Evolutionary conservation across 2,329 filamentous ascomycete genomes (phyloP).

Genomic region (Alternaria tenuissima): DNA sequence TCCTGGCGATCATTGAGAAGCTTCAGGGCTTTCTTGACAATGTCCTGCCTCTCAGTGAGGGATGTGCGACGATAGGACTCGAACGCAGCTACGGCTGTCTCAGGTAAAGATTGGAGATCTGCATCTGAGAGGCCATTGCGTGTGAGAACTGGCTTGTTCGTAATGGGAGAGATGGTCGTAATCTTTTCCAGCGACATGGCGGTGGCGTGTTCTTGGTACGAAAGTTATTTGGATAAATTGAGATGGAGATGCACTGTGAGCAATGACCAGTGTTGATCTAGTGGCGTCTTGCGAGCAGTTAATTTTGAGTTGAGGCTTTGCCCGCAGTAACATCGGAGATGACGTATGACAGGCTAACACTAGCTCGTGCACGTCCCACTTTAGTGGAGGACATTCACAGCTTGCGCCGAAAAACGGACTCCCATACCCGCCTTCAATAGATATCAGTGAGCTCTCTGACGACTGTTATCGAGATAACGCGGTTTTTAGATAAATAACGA

Average conservation of each 20-base stretch:
- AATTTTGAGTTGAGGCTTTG: slow-evolving; percentile 27
- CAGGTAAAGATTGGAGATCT: slow-evolving; percentile 76
- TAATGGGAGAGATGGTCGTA: slow-evolving; percentile 87
- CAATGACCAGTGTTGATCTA: slow-evolving; percentile 16
- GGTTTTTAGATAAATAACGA: not conserved
- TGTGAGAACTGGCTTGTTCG: slow-evolving; percentile 83
- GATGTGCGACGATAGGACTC: slow-evolving; percentile 77
- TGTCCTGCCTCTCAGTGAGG: slow-evolving; percentile 77
- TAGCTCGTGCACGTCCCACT: slow-evolving; percentile 15
- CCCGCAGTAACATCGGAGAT: slow-evolving; percentile 20
- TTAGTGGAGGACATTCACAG: slow-evolving; percentile 18
- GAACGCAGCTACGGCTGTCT: slow-evolving; percentile 77
- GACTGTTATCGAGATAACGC: not conserved
- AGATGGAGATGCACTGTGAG: slow-evolving; percentile 20
- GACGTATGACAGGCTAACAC: slow-evolving; percentile 22
- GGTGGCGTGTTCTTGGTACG: slow-evolving; percentile 17
- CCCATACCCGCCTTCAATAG: slow-evolving; percentile 1
- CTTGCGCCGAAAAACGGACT: slow-evolving; percentile 20
- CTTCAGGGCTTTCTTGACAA: slow-evolving; percentile 81
- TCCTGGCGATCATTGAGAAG: slow-evolving; percentile 75
- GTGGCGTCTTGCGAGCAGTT: slow-evolving; percentile 20
- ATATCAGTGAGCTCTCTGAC: not conserved
- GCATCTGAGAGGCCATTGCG: slow-evolving; percentile 75
- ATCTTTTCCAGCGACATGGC: slow-evolving; percentile 65
- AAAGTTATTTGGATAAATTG: slow-evolving; percentile 25